These are phyloP conservation scores for Zoysia japonica DNA, from an alignment of 176 grass and related monocot genomes.

Conservation along the genomic window DNA sequence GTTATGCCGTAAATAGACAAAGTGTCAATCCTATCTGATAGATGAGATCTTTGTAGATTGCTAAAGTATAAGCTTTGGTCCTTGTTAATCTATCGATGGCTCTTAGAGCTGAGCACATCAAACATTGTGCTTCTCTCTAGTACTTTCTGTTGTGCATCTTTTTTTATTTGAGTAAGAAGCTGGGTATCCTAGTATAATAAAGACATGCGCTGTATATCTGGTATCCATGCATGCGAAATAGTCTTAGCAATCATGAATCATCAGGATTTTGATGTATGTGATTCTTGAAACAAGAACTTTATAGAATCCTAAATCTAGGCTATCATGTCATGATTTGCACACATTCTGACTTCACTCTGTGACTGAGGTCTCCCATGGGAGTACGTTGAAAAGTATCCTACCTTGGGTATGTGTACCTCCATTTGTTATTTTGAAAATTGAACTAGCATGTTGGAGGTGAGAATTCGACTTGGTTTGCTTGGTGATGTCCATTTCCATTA, in stretches of 20 bases:
- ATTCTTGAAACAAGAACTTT: constrained; percentile 13
- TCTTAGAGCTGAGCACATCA: neutral
- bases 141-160: neutral
- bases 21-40: neutral
- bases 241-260: constrained; percentile 21
- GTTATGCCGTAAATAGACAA: neutral
- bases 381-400: no score
- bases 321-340: neutral
- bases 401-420: no score
- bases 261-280: constrained; percentile 4
- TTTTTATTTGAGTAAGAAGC: no score
- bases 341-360: constrained; percentile 8
- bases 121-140: neutral
- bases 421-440: no score
- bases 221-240: neutral
- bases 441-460: no score
- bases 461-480: no score
- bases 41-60: neutral
- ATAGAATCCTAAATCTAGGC: neutral
- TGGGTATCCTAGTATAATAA: neutral
- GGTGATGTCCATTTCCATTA: constrained; percentile 5
- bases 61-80: neutral
- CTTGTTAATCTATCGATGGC: neutral
- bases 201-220: neutral
- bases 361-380: neutral